phyloP scores from a whole-genome alignment of 2,329 filamentous ascomycete species.

The Chrysosporium keratinophilum region DNA sequence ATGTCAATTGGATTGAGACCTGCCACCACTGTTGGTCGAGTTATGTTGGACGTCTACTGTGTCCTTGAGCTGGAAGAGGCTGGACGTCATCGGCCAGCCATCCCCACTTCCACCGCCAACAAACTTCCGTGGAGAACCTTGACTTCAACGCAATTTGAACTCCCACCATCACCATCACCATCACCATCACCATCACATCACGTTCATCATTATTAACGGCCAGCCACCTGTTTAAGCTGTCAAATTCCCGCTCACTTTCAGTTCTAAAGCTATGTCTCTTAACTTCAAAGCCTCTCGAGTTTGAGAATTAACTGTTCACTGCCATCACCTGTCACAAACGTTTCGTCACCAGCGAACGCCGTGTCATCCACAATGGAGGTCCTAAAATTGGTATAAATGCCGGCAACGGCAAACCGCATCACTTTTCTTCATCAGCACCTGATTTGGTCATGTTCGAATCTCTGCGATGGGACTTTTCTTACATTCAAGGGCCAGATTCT shows the following conservation, averaged over 20 bases:
- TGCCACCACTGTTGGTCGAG: too few relatives aligned
- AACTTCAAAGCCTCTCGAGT: background rate
- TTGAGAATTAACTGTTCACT: constrained; percentile 10
- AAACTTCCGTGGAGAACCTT: too few relatives aligned
- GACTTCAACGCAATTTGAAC: too few relatives aligned
- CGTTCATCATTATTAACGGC: too few relatives aligned
- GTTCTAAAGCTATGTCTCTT: background rate
- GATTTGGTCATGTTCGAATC: background rate
- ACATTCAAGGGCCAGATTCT: constrained; percentile 7
- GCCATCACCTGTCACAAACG: constrained; percentile 9
- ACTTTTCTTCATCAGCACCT: background rate
- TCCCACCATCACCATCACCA: too few relatives aligned
- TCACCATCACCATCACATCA: too few relatives aligned
- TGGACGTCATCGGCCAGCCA: too few relatives aligned
- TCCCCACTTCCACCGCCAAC: too few relatives aligned
- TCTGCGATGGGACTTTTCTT: background rate
- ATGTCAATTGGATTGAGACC: too few relatives aligned
- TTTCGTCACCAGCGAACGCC: constrained; percentile 6
- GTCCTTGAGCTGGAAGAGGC: too few relatives aligned
- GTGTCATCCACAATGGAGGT: constrained; percentile 7
- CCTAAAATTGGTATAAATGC: constrained; percentile 9
- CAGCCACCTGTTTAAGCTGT: too few relatives aligned
- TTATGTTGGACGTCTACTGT: too few relatives aligned
- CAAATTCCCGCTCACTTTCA: background rate
- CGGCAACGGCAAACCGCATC: constrained; percentile 8